phyloP scores from a whole-genome alignment of 495 filamentous ascomycete genomes.

The Tetracladium marchalianum region DNA sequence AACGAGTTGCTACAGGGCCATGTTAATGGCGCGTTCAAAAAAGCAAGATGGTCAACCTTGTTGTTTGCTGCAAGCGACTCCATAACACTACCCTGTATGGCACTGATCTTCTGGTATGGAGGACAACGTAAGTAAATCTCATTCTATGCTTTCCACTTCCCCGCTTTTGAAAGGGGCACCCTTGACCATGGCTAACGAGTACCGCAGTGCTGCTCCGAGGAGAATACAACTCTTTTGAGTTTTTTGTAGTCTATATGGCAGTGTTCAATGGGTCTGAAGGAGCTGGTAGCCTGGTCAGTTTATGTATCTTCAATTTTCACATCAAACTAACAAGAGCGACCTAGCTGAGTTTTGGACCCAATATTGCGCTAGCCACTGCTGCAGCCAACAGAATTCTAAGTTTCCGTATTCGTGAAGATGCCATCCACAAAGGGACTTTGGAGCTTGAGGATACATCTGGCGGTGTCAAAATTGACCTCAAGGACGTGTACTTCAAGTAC shows the following conservation, averaged over 20 bases:
- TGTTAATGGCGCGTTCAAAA: slow-evolving; percentile 37
- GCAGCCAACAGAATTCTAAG: slow-evolving; percentile 43
- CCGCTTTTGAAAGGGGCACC: no score
- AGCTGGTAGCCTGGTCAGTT: slow-evolving; percentile 9
- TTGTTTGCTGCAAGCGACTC: slow-evolving; percentile 42
- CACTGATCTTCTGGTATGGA: slow-evolving; percentile 48
- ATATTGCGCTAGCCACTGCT: slow-evolving; percentile 46
- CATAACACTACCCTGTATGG: slow-evolving; percentile 41
- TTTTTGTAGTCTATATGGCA: slow-evolving; percentile 26
- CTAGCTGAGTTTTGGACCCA: slow-evolving; percentile 20
- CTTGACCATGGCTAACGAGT: neutral
- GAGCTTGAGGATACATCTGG: slow-evolving; percentile 30
- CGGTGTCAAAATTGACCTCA: slow-evolving; percentile 45
- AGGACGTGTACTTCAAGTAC: slow-evolving; percentile 50
- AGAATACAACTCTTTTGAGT: slow-evolving; percentile 20
- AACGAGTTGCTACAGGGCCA: slow-evolving; percentile 39
- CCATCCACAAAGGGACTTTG: neutral
- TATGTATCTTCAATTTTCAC: neutral
- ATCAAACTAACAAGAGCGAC: no score
- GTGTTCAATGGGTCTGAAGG: slow-evolving; percentile 23
- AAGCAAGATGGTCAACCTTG: slow-evolving; percentile 39
- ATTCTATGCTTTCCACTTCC: no score
- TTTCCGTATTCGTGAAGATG: neutral
- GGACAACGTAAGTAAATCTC: slow-evolving; percentile 5
- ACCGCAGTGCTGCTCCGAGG: slow-evolving; percentile 12